phyloP scores from a whole-genome alignment of 345 rosid species.

The Hibiscus mutabilis region DNA sequence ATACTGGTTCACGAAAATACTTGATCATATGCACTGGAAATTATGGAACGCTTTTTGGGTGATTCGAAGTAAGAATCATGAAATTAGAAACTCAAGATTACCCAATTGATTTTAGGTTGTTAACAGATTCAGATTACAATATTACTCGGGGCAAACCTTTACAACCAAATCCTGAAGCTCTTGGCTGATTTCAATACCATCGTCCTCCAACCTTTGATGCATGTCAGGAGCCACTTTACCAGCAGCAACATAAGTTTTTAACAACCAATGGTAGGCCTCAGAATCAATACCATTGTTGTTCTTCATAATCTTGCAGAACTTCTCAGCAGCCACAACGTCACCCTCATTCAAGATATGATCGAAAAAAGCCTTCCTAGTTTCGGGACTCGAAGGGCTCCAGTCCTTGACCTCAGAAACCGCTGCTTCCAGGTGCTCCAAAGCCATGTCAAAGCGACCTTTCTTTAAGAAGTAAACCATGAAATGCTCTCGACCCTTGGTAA shows the following conservation, averaged over 20 bases:
- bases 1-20: neutral
- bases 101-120: neutral
- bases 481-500: slow-evolving; percentile 36
- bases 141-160: slow-evolving; percentile 31
- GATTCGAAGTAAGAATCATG: neutral
- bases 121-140: neutral
- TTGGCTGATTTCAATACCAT: slow-evolving; percentile 34
- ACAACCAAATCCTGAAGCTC: slow-evolving; percentile 51
- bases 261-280: slow-evolving; percentile 25
- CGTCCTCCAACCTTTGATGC: slow-evolving; percentile 39
- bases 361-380: slow-evolving; percentile 32
- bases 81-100: neutral
- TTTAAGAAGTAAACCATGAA: slow-evolving; percentile 55
- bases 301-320: slow-evolving; percentile 37
- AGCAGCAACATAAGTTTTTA: slow-evolving; percentile 53
- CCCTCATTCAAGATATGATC: slow-evolving; percentile 36
- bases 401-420: slow-evolving; percentile 30
- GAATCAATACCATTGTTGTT: slow-evolving; percentile 26
- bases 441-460: slow-evolving; percentile 29
- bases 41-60: neutral
- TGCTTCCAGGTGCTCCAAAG: slow-evolving; percentile 42
- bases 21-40: neutral
- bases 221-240: slow-evolving; percentile 50
- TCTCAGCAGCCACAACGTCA: slow-evolving; percentile 60
- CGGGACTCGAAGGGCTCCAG: slow-evolving; percentile 39